Evolutionary conservation across 2,329 filamentous ascomycete genomes (phyloP), one percentile per base, ranked within the genome.

Genomic region (Sarocladium oryzae): DNA sequence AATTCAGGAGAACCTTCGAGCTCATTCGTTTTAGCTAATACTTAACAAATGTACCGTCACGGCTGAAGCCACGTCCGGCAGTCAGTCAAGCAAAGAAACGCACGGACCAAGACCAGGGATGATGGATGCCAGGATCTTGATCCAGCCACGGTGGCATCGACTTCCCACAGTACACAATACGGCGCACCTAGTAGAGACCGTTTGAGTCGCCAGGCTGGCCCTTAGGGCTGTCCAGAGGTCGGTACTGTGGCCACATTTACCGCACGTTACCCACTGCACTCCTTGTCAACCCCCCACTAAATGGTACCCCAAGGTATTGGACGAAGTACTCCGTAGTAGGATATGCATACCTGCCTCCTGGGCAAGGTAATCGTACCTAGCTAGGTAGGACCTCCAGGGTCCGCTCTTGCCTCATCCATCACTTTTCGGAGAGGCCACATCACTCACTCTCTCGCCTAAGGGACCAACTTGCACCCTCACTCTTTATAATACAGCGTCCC

Each of bases 381-480:
- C n/a, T n/a, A n/a, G n/a, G n/a, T n/a, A 32, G 26, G 43, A 48
- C 26, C 43, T 28, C 21, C 40, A 45, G 40, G 40, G 26, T 48
- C 26, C 26, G 43, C 43, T 33, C 43, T 48, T 48, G 43, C 43
- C 43, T 48, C 28, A 48, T 48, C 28, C 43, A 32, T 48, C 43
- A 48, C 26, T 26, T 13, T 48, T 48, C 43, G 7, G 36, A 43
- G 49, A 51, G 49, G 49, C 49, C 49, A 51, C 49, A 51, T 51
- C 49, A 51, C 37, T 51, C 49, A 51, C 37, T 45, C 49, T 51
- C 49, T 51, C 46, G 21, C 46, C 21, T 18, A 37, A 28, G 16
- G 11, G 33, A 20, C 28, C 46, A 28, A 49, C 37, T 23, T 32
- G 32, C 37, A 28, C 10, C 28, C 23, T 3, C 49, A 13, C 18